A percentile compares a stretch with the other conserved stretches of the same genome.
These are phyloP conservation scores for Euclidium syriacum DNA, from an alignment of 345 rosid species.

Conservation along the genomic window DNA sequence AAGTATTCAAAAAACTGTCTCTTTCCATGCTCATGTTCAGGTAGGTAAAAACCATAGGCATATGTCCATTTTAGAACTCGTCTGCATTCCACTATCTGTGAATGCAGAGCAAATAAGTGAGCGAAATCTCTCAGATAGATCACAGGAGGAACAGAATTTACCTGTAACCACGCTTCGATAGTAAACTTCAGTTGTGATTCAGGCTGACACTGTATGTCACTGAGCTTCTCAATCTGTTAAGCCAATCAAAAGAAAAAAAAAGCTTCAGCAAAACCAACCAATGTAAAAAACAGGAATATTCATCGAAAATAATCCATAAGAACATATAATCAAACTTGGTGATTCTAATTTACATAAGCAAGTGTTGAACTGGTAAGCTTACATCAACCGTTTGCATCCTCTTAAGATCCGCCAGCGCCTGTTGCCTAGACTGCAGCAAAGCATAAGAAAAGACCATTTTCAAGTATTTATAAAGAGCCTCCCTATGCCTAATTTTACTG, in stretches of 20 bases:
- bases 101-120: conserved; percentile 16
- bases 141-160: conserved; percentile 19
- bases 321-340: conserved; percentile 11
- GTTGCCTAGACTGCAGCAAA: conserved; percentile 82
- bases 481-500: not conserved
- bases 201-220: conserved; percentile 77
- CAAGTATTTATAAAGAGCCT: not conserved
- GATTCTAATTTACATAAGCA: conserved; percentile 23
- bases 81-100: conserved; percentile 75
- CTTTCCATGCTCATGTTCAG: conserved; percentile 68
- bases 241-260: not conserved
- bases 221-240: conserved; percentile 69
- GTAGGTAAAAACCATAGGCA: conserved; percentile 80
- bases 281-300: not conserved
- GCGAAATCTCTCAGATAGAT: not conserved
- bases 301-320: not conserved
- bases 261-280: conserved; percentile 15
- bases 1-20: conserved; percentile 76
- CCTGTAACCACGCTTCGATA: conserved; percentile 90
- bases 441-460: not conserved
- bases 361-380: conserved; percentile 33
- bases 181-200: conserved; percentile 85
- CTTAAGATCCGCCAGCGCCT: conserved; percentile 70
- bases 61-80: conserved; percentile 90
- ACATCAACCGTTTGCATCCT: conserved; percentile 77